Evolutionary conservation across 495 filamentous ascomycete species (phyloP).

Genomic region (Aspergillus cavernicola): DNA sequence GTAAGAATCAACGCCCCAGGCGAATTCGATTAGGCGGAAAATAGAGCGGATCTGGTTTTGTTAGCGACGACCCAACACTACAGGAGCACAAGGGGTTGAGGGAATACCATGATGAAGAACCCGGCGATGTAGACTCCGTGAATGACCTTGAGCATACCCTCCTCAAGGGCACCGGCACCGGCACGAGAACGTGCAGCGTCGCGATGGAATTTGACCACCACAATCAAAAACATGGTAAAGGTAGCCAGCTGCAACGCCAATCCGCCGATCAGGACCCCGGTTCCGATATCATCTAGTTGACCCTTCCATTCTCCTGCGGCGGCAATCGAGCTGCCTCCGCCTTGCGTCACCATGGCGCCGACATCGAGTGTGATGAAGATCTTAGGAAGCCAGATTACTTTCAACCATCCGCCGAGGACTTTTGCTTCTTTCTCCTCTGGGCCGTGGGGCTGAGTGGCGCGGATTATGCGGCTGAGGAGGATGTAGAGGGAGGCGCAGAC

Average conservation of each 20-base stretch:
- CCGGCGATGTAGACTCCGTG: slow-evolving; percentile 24
- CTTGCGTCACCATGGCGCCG: slow-evolving; percentile 30
- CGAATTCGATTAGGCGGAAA: slow-evolving; percentile 37
- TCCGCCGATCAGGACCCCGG: slow-evolving; percentile 26
- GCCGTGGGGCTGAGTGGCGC: background rate
- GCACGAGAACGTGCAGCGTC: background rate
- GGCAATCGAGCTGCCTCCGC: slow-evolving; percentile 31
- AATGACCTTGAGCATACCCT: slow-evolving; percentile 24
- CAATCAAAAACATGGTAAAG: slow-evolving; percentile 24
- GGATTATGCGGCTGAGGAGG: slow-evolving; percentile 28
- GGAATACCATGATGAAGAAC: slow-evolving; percentile 25
- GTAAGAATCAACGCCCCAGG: slow-evolving; percentile 30
- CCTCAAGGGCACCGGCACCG: background rate
- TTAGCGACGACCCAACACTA: background rate
- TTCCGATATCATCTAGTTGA: slow-evolving; percentile 16
- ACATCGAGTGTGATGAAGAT: slow-evolving; percentile 34
- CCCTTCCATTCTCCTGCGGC: slow-evolving; percentile 29
- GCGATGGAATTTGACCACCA: slow-evolving; percentile 22
- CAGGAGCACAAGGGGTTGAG: background rate
- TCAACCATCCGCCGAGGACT: slow-evolving; percentile 19
- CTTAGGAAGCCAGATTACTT: slow-evolving; percentile 20
- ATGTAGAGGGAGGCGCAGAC: slow-evolving; percentile 32
- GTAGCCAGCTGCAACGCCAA: slow-evolving; percentile 26
- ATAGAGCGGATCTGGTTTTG: slow-evolving; percentile 26
- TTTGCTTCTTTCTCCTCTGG: background rate